phyloP scores from a whole-genome alignment of 768 basidiomycete species.

The Lactifluus subvellereus region DNA sequence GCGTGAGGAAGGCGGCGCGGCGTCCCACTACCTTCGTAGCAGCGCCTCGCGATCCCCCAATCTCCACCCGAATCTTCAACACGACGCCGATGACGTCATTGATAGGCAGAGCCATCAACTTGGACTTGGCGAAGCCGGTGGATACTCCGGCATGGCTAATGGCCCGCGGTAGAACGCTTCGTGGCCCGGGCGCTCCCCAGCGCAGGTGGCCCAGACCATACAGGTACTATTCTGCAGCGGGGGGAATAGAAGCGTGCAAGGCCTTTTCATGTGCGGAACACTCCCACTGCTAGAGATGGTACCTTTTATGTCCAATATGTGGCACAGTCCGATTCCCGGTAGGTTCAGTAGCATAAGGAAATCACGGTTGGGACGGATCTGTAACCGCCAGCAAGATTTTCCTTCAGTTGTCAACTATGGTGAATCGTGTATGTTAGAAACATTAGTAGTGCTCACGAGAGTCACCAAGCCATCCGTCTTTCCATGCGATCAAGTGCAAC shows the following conservation, averaged over 20 bases:
- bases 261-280: neutral
- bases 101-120: too few species aligned
- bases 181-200: neutral
- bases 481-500: constrained; percentile 9
- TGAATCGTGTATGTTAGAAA: neutral
- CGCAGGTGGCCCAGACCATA: neutral
- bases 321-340: constrained; percentile 1
- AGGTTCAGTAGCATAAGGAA: neutral
- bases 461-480: neutral
- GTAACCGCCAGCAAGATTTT: neutral
- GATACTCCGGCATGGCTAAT: too few species aligned
- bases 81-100: too few species aligned
- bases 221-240: neutral
- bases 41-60: too few species aligned
- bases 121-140: too few species aligned
- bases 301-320: neutral
- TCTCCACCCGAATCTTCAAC: too few species aligned
- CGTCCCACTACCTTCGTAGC: neutral
- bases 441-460: neutral
- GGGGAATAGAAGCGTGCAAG: constrained; percentile 1
- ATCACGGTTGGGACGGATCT: neutral
- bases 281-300: neutral
- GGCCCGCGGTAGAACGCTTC: too few species aligned
- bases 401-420: neutral
- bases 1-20: neutral